Conservation (phyloP, 2,329 filamentous ascomycete species). For the Escovopsis sp. region DNA sequence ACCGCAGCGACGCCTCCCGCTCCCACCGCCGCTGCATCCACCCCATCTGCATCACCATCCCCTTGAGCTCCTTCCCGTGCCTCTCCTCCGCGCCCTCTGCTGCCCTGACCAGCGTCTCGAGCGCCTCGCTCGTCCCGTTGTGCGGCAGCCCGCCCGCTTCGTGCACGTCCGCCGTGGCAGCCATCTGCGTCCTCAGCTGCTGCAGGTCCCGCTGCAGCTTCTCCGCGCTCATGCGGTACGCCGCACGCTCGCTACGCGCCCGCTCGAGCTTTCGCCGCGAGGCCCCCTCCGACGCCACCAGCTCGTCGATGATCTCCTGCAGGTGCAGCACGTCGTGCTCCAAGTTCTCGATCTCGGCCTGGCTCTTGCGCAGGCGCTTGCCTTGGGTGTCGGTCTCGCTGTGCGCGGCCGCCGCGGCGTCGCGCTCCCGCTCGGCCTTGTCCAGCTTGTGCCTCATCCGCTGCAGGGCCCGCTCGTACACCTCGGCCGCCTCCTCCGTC, state of each 20-base stretch:
- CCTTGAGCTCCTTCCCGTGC: conserved; percentile 63
- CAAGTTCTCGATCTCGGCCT: conserved; percentile 51
- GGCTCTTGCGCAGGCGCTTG: conserved; percentile 44
- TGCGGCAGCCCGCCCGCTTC: conserved; percentile 7
- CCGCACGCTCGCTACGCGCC: conserved; percentile 48
- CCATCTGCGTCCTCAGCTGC: conserved; percentile 26
- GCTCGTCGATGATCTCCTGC: conserved; percentile 45
- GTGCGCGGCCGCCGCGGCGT: conserved; percentile 16
- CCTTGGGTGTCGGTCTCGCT: conserved; percentile 36
- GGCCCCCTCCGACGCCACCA: conserved; percentile 39
- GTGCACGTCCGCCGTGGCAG: conserved; percentile 8
- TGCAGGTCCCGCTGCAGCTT: conserved; percentile 37
- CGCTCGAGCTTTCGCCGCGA: conserved; percentile 54
- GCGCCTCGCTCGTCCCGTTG: conserved; percentile 23
- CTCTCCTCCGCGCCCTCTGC: conserved; percentile 48
- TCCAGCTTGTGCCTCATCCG: conserved; percentile 34
- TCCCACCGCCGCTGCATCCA: conserved; percentile 73
- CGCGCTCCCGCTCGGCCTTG: conserved; percentile 33
- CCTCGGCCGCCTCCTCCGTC: conserved; percentile 29
- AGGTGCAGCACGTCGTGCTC: conserved; percentile 57
- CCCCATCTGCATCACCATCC: conserved; percentile 76
- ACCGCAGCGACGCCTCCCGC: conserved; percentile 66
- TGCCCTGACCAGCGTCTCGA: conserved; percentile 42
- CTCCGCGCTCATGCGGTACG: conserved; percentile 37
- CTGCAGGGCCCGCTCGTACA: conserved; percentile 27